Evolutionary conservation across 2,329 filamentous ascomycete species (phyloP).

Genomic region (Fusarium marasasianum): DNA sequence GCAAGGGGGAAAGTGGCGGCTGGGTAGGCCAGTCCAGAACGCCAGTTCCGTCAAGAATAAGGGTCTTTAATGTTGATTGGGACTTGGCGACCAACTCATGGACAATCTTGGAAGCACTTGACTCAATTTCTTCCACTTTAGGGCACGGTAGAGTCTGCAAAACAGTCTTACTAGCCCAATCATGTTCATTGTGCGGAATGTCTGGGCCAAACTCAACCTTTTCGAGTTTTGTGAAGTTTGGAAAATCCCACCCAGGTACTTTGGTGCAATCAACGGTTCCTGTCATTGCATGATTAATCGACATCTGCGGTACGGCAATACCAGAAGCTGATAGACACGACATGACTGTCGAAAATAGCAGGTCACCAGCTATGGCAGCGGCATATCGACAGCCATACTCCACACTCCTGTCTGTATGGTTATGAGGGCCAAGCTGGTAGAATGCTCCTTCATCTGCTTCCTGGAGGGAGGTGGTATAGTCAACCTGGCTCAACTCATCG

Average conservation of each 20-base stretch:
- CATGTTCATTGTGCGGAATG: neutral
- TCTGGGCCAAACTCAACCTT: neutral
- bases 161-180: neutral
- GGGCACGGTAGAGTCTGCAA: neutral
- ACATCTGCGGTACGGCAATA: neutral
- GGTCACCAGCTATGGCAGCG: neutral
- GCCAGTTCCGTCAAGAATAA: neutral
- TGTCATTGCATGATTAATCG: neutral
- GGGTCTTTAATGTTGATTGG: neutral
- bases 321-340: neutral
- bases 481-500: neutral
- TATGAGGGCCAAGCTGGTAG: neutral
- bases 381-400: neutral
- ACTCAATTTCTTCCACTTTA: neutral
- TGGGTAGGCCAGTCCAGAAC: neutral
- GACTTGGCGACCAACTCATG: neutral
- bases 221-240: neutral
- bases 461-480: neutral
- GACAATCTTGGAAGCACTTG: neutral
- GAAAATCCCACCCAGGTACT: neutral
- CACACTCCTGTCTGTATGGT: neutral
- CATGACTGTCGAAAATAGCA: neutral
- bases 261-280: neutral
- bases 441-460: neutral
- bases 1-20: rapidly evolving